These are phyloP conservation scores for Pseudopediastrum boryanum DNA, from an alignment of 139 green algal genomes.

Conservation along the genomic window DNA sequence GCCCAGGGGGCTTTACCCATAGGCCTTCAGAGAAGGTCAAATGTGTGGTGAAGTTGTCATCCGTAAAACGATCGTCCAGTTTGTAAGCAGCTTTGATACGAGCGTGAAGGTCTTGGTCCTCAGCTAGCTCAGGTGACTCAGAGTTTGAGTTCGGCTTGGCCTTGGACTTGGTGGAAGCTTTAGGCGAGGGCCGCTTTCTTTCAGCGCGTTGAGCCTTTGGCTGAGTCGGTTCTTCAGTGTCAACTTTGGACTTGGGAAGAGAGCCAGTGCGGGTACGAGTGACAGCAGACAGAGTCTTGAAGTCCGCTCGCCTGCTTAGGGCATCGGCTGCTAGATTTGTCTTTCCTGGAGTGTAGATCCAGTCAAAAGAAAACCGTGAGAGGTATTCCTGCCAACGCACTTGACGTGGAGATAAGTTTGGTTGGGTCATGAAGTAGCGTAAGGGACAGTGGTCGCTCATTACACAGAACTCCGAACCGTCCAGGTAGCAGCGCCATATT, in stretches of 20 bases:
- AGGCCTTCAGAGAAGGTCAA: not conserved
- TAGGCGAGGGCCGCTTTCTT: no score
- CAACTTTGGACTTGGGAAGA: no score
- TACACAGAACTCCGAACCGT: slow-evolving; percentile 27
- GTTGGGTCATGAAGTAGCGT: slow-evolving; percentile 5
- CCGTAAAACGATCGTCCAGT: not conserved
- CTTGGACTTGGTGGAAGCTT: no score
- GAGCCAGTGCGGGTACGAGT: no score
- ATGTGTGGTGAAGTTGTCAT: not conserved
- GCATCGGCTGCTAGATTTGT: slow-evolving; percentile 14
- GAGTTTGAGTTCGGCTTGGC: no score
- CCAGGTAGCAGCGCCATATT: slow-evolving; percentile 37
- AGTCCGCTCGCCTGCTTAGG: not conserved
- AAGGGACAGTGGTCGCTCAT: slow-evolving; percentile 33
- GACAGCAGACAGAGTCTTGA: not conserved
- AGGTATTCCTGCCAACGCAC: no score
- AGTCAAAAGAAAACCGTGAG: slow-evolving; percentile 7
- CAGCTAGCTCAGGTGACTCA: no score
- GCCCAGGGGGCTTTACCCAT: not conserved
- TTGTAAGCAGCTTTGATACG: not conserved
- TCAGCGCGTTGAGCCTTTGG: no score
- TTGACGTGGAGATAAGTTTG: slow-evolving; percentile 3
- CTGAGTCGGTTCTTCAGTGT: no score
- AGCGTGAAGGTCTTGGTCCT: no score
- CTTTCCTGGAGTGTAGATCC: slow-evolving; percentile 9